Evolutionary conservation across 2,329 filamentous ascomycete genomes (phyloP), one percentile per base, ranked within the genome.

Genomic region (Xylaria sp.): DNA sequence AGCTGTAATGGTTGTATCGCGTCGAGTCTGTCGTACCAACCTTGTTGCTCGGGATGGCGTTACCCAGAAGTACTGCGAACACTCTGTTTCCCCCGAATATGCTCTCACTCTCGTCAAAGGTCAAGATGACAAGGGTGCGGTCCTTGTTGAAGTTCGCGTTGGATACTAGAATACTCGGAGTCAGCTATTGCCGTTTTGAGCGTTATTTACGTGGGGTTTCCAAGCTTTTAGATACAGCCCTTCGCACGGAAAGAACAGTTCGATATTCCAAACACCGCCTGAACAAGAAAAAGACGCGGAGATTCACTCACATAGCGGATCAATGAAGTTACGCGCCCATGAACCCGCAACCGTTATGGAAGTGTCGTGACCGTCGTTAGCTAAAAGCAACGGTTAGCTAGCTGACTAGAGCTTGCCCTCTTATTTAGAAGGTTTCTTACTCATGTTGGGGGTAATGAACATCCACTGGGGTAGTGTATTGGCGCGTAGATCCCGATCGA

Each of bases 391-490:
- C 19, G n/a, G 41, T 54, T n/a, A 57, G 60, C 54, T 49, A 43
- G 21, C 25, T 41, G 15, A 27, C 5, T 8, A 23, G 43, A 13
- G 37, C 13, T 11, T 38, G 4, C 4, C 27, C 15, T 4, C 13
- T 11, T 21, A 2, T 51, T n/a, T 38, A 57, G 37, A 13, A 27
- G 41, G 40, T 23, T 17, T 33, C 64, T 47, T 33, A 67, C 64
- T 81, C 79, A 81, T 81, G 71, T 81, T 81, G 13, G 79, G 79
- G 4, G 79, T 81, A 57, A 81, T 77, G 65, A 81, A 81, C 60
- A 74, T 71, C 72, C 72, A 74, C 51, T 74, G 72, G 10, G 72
- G 72, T 27, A 74, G 66, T 9, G 58, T 67, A 46, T 70, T 57
- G 37, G 55, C 63, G 3, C 57, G 67, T 11, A 74, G 65, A 35